Percentiles rank a stretch among this genome's conserved stretches.
phyloP scores from a whole-genome alignment of 768 basidiomycete genomes.

The Cubamyces sp. region DNA sequence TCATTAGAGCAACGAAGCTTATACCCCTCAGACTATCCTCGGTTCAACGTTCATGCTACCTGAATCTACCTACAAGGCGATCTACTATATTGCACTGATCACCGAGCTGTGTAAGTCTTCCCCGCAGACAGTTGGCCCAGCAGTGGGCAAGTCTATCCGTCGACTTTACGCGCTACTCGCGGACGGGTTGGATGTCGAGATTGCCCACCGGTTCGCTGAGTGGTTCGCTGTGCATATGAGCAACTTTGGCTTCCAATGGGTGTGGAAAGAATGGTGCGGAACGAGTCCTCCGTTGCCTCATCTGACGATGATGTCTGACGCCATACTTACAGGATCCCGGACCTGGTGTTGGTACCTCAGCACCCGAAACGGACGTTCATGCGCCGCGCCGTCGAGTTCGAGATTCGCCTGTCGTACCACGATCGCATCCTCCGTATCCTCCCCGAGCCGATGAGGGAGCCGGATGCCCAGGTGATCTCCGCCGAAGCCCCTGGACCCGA shows the following conservation, averaged over 20 bases:
- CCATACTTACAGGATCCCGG: conserved; percentile 68
- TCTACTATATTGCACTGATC: conserved; percentile 88
- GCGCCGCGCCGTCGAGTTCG: conserved; percentile 83
- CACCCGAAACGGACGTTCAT: conserved; percentile 92
- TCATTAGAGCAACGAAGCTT: not conserved
- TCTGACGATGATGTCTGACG: not conserved
- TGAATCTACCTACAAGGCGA: conserved; percentile 69
- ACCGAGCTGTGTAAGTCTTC: conserved; percentile 96
- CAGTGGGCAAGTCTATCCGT: conserved; percentile 94
- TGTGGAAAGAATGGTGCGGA: conserved; percentile 93
- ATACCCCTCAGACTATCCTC: conserved; percentile 62
- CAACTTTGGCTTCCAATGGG: conserved; percentile 98
- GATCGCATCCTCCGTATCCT: conserved; percentile 91
- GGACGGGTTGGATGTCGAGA: conserved; percentile 86
- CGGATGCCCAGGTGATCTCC: conserved; percentile 64
- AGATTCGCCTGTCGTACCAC: conserved; percentile 90
- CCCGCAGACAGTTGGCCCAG: conserved; percentile 90
- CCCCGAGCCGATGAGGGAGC: conserved; percentile 76
- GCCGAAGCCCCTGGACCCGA: conserved; percentile 76
- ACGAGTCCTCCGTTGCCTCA: not conserved
- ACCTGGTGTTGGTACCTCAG: conserved; percentile 68
- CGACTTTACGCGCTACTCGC: conserved; percentile 80
- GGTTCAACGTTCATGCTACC: conserved; percentile 78
- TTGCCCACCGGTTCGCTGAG: conserved; percentile 81
- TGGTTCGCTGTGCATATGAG: conserved; percentile 98